Base-by-base conservation (phyloP, 2,329 filamentous ascomycete genomes). In the Albophoma yamanashiensis region DNA sequence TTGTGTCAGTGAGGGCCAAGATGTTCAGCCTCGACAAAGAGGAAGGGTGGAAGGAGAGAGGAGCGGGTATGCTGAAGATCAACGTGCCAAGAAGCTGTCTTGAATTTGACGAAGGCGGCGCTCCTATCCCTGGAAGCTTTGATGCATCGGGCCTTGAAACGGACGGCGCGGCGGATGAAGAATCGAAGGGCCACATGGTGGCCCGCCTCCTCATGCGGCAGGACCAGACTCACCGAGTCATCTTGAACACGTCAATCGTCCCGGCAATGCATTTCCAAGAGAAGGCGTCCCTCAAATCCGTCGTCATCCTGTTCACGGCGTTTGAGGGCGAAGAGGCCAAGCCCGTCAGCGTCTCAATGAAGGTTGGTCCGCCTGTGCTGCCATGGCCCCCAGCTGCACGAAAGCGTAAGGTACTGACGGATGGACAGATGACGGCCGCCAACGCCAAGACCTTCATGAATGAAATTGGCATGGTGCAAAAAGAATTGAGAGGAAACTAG, bases 171-270 rank as follows among this genome's bases (percentile, higher is more conserved):
- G 73, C 68, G 47, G 69, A 65, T 4, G 67, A 65, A 25, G 69
- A 64, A 2, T 56, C 61, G 9, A 63, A 66, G 61, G 64, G 66
- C 22, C 73, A 77, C 58, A 81, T 81, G 64, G 78, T 84, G 60
- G 81, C 88, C 31, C 88, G 93, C 50, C 83, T 97, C 65, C 83
- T 97, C 62, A 92, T 97, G 86, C 88, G 93, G 22, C 91, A 95
- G 65, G 92, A 97, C 68, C 91, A 92, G 62, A 94, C 91, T 1
- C 86, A 92, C 68, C 85, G 91, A 27, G 86, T 97, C 59, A 87
- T 96, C 63, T 79, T 97, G 57, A 97, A 97, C 75, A 91, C 89
- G 1, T 85, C 87, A 1, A 81, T 97, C 61, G 83, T 91, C 62
- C 88, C 89, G 60, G 84, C 86, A 6, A 89, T 95, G 82, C 85